These are phyloP conservation scores for Saccharomycopsis lassenensis DNA, from an alignment of 805 yeast species.

Conservation along the genomic window DNA sequence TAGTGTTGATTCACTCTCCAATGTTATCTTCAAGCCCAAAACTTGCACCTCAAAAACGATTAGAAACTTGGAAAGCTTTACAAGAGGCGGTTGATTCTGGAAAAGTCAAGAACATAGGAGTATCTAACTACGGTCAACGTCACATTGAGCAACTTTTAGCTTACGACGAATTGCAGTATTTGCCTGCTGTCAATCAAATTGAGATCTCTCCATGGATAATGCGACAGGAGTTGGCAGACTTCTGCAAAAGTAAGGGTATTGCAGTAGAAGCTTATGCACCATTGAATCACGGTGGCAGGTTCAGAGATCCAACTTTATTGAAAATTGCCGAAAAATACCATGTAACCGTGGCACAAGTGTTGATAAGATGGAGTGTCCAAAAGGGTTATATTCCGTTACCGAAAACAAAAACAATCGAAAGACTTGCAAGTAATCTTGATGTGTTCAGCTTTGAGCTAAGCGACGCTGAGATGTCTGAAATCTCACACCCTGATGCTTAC, in stretches of 20 bases:
- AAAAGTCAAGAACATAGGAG: conserved; percentile 57
- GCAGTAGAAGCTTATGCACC: conserved; percentile 74
- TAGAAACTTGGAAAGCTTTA: conserved; percentile 61
- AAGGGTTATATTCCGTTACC: conserved; percentile 66
- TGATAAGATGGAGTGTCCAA: conserved; percentile 63
- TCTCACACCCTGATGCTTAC: conserved; percentile 44
- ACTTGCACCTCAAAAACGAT: conserved; percentile 35
- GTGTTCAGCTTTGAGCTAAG: conserved; percentile 40
- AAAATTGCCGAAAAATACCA: conserved; percentile 39
- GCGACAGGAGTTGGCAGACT: conserved; percentile 50
- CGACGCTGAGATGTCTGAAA: conserved; percentile 28
- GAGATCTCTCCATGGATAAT: conserved; percentile 82
- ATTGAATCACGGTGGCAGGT: conserved; percentile 49
- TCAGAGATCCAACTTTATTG: conserved; percentile 42
- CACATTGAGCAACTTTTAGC: conserved; percentile 50
- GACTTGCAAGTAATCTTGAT: conserved; percentile 46
- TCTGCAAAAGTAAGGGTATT: conserved; percentile 43
- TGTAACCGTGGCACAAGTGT: conserved; percentile 47
- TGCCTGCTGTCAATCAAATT: conserved; percentile 71
- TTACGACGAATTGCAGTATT: conserved; percentile 42
- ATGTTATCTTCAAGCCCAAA: too few species aligned
- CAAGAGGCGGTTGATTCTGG: conserved; percentile 60
- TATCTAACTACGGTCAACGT: conserved; percentile 56
- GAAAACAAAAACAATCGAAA: conserved; percentile 42
- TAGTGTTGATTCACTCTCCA: conserved; percentile 61